Base-by-base conservation (phyloP, 805 yeast genomes). In the Wickerhamiella occidentalis region DNA sequence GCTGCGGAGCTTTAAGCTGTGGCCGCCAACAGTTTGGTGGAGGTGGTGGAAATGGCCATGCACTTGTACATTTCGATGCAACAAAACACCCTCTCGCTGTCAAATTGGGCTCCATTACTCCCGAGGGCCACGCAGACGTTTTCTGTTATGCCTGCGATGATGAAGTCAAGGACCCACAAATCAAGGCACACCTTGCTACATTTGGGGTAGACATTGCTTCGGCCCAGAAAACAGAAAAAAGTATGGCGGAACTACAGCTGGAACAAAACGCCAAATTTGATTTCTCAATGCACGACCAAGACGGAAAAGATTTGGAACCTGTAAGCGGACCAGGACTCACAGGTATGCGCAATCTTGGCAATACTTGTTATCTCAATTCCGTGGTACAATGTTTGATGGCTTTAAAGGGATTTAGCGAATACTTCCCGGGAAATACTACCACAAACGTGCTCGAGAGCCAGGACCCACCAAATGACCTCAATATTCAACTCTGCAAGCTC, bases 181-280 rank as follows among this genome's bases (percentile, higher is more conserved):
- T 82, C 33, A 64, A 68, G 0, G 59, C 61, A 5, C 73, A 69
- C 30, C 67, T 87, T 49, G 61, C 61, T 3, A 73, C 74, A 1
- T 85, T 75, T 68, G 86, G 85, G 1, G 83, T 92, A 52, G 81
- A 85, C 61, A 68, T 71, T 9, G 66, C 67, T 8, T 69, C 71
- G 3, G 60, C 68, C 19, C 68, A 68, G 17, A 85, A 88, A 56
- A 86, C 94, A 1, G 99, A 92, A 63, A 90, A 88, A 67, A 80
- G 82, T 25, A 68, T 92, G 58, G 76, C 88, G 1, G 98, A 92
- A 64, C 67, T 92, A 54, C 95, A 92, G 66, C 75, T 92, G 49
- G 96, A 88, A 61, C 96, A 88, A 61, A 92, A 92, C 63, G 61
- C 86, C 65, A 82, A 81, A 56, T 92, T 96, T 96, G 94, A 90